phyloP scores from a whole-genome alignment of 2,329 filamentous ascomycete genomes.

The Trichoderma oligosporum region DNA sequence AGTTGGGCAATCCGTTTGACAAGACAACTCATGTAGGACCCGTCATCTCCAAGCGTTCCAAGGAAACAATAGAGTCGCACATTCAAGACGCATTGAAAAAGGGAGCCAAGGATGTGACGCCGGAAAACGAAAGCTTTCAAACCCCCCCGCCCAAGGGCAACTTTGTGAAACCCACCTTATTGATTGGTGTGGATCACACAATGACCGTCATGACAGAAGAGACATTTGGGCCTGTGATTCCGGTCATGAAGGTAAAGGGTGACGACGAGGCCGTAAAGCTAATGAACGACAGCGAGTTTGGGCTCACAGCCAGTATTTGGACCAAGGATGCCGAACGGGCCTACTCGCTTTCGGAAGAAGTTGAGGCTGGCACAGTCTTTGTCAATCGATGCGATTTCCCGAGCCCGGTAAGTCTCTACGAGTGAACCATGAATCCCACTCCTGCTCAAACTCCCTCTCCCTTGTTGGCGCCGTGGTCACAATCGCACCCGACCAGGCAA shows the following conservation, averaged over 20 bases:
- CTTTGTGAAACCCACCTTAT: slow-evolving; percentile 80
- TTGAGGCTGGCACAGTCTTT: slow-evolving; percentile 94
- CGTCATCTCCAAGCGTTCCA: slow-evolving; percentile 77
- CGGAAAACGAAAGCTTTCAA: slow-evolving; percentile 72
- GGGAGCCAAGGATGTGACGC: slow-evolving; percentile 80
- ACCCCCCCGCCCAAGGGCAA: slow-evolving; percentile 74
- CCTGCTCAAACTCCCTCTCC: neutral
- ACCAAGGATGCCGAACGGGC: slow-evolving; percentile 78
- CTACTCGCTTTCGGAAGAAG: slow-evolving; percentile 69
- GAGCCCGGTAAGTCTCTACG: slow-evolving; percentile 65
- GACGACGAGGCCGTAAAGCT: slow-evolving; percentile 77
- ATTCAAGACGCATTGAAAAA: slow-evolving; percentile 78
- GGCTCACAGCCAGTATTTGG: slow-evolving; percentile 95
- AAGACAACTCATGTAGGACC: slow-evolving; percentile 79
- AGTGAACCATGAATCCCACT: neutral
- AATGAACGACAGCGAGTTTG: slow-evolving; percentile 96
- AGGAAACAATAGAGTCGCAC: slow-evolving; percentile 71
- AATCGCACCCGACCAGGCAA: neutral
- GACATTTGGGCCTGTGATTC: slow-evolving; percentile 90
- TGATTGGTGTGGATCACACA: slow-evolving; percentile 72
- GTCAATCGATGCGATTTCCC: slow-evolving; percentile 93
- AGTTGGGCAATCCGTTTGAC: slow-evolving; percentile 81
- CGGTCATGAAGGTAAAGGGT: slow-evolving; percentile 77
- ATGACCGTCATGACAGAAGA: slow-evolving; percentile 92
- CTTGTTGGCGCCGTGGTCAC: neutral